Conservation (phyloP, 2,329 filamentous ascomycete genomes). For the Penicillium sp. region DNA sequence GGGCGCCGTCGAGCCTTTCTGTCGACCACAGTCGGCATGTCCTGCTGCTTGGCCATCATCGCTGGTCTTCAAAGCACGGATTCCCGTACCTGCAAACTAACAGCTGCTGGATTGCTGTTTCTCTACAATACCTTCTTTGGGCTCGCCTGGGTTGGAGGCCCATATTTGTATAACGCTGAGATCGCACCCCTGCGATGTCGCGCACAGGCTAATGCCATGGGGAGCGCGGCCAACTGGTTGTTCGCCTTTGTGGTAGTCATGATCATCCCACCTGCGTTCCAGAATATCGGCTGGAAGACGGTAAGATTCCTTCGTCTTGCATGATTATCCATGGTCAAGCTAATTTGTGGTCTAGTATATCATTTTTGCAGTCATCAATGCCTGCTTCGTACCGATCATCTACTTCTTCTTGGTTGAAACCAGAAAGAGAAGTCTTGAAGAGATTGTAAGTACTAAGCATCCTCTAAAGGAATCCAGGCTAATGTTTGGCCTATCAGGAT, state of each 20-base stretch:
- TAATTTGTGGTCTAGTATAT: slow-evolving; percentile 1
- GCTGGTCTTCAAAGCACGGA: slow-evolving; percentile 6
- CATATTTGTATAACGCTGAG: slow-evolving; percentile 26
- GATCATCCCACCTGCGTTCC: slow-evolving; percentile 6
- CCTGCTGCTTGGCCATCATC: slow-evolving; percentile 9
- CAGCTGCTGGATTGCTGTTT: slow-evolving; percentile 7
- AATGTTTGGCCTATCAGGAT: neutral
- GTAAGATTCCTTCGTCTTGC: neutral
- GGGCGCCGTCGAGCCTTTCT: slow-evolving; percentile 11
- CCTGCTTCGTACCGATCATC: slow-evolving; percentile 9
- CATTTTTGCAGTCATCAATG: slow-evolving; percentile 4
- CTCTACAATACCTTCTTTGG: slow-evolving; percentile 13
- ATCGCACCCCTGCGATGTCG: slow-evolving; percentile 8
- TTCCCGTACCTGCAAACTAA: slow-evolving; percentile 5
- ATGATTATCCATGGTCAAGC: neutral
- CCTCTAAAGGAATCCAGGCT: neutral
- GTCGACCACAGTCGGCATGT: slow-evolving; percentile 7
- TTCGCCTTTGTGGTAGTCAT: slow-evolving; percentile 12
- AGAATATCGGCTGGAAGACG: slow-evolving; percentile 4
- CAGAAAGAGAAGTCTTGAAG: slow-evolving; percentile 1
- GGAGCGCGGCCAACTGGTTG: slow-evolving; percentile 7
- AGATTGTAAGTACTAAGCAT: neutral
- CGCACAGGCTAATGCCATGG: slow-evolving; percentile 7
- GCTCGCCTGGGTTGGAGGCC: slow-evolving; percentile 10
- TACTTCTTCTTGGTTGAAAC: slow-evolving; percentile 5